A percentile compares a stretch with the other conserved stretches of the same genome.
phyloP scores from a whole-genome alignment of 139 green algal genomes.

The Coelastrella sp. region DNA sequence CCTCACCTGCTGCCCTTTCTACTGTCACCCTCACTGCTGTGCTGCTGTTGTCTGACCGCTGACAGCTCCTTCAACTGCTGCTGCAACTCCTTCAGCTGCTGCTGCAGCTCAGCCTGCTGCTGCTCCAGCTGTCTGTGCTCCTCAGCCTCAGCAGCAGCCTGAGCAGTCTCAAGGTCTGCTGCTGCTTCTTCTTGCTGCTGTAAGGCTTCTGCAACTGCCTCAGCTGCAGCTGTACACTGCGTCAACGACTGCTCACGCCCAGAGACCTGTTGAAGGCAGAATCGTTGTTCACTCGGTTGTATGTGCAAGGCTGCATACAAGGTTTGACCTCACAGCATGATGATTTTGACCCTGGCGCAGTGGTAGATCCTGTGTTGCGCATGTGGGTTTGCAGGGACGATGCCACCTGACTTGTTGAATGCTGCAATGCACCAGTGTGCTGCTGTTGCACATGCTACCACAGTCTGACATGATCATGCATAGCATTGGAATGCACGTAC shows the following conservation, averaged over 20 bases:
- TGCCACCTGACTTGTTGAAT: too few species aligned
- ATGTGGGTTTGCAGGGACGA: too few species aligned
- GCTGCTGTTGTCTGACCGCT: neutral
- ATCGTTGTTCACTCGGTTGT: too few species aligned
- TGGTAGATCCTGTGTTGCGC: too few species aligned
- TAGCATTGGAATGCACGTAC: neutral
- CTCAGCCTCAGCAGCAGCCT: neutral
- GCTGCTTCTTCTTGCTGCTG: neutral
- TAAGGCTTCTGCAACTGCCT: neutral
- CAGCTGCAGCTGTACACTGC: neutral
- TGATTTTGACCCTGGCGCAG: too few species aligned
- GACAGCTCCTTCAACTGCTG: neutral
- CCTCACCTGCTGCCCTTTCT: neutral
- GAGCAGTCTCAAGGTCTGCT: neutral
- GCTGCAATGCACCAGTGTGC: neutral
- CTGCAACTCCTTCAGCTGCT: neutral
- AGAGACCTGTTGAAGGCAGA: neutral
- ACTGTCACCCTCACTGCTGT: neutral
- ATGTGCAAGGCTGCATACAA: too few species aligned
- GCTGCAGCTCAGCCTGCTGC: neutral
- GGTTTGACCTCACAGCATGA: too few species aligned
- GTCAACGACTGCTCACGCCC: neutral
- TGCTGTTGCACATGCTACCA: neutral
- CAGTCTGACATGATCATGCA: too few species aligned
- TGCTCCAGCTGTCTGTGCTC: neutral